These are phyloP conservation scores for Cladophialophora exuberans DNA, from an alignment of 2,329 filamentous ascomycete species.

Conservation along the genomic window DNA sequence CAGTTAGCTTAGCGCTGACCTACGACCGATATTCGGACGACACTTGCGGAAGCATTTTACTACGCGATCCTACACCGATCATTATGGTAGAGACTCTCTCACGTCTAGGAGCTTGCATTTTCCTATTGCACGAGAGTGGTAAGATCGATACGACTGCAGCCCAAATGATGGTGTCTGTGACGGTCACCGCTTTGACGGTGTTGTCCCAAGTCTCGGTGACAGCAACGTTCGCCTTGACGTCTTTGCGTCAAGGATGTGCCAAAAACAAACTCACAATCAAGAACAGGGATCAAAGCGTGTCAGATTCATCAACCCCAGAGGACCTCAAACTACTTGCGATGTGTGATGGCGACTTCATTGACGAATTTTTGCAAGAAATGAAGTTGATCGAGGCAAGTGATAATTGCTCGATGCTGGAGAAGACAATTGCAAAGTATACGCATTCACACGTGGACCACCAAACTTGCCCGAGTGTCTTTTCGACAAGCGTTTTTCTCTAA, in stretches of 20 bases:
- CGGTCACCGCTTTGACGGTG: neutral
- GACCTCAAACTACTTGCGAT: too few species aligned
- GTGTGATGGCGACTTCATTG: too few species aligned
- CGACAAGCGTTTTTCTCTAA: too few species aligned
- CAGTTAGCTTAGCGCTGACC: constrained; percentile 9
- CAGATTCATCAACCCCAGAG: too few species aligned
- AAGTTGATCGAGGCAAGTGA: too few species aligned
- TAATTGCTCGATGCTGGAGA: too few species aligned
- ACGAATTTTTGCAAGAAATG: too few species aligned
- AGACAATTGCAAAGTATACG: too few species aligned
- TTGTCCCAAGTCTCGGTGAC: constrained; percentile 13
- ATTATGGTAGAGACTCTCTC: constrained; percentile 10
- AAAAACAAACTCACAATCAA: too few species aligned
- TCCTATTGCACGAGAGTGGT: neutral
- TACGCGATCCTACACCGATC: constrained; percentile 12
- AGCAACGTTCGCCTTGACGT: constrained; percentile 5
- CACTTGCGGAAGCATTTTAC: constrained; percentile 7
- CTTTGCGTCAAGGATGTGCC: neutral
- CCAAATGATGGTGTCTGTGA: constrained; percentile 12
- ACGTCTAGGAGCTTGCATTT: constrained; percentile 1
- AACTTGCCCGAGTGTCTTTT: too few species aligned
- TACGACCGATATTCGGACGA: constrained; percentile 11
- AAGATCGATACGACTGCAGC: neutral
- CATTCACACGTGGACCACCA: too few species aligned
- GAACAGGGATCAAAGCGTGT: too few species aligned